Percentiles rank a stretch among this genome's conserved stretches.
phyloP scores from a whole-genome alignment of 2,329 filamentous ascomycete genomes.

The Fusarium sp. region DNA sequence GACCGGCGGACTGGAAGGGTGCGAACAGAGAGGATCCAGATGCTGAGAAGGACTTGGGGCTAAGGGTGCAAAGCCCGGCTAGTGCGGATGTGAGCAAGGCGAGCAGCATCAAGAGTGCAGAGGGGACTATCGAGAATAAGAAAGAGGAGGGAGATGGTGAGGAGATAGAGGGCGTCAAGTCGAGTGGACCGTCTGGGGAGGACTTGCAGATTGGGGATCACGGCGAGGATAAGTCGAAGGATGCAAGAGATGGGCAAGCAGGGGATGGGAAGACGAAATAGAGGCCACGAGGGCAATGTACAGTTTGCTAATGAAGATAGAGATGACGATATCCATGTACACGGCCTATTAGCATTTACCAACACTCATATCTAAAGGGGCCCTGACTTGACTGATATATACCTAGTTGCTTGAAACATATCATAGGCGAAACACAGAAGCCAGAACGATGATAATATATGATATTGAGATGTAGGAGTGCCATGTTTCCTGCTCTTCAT shows the following conservation, averaged over 20 bases:
- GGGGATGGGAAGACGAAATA: neutral
- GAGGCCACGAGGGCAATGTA: neutral
- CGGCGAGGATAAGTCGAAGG: slow-evolving; percentile 9
- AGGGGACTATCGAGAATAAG: slow-evolving; percentile 26
- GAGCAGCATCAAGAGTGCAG: slow-evolving; percentile 73
- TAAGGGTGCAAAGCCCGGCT: slow-evolving; percentile 75
- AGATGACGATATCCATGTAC: slow-evolving; percentile 21
- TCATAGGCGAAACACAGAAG: too few species aligned
- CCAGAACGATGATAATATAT: too few species aligned
- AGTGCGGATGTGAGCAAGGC: slow-evolving; percentile 80
- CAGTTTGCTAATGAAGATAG: neutral
- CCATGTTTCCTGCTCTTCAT: too few species aligned
- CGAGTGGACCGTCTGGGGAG: slow-evolving; percentile 56
- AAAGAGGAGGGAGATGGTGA: slow-evolving; percentile 36
- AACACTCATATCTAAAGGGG: too few species aligned
- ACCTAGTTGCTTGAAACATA: too few species aligned
- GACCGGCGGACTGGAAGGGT: slow-evolving; percentile 83
- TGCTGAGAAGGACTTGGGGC: slow-evolving; percentile 76
- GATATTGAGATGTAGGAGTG: too few species aligned
- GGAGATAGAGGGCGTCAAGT: slow-evolving; percentile 54
- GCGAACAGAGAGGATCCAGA: slow-evolving; percentile 58
- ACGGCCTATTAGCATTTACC: neutral
- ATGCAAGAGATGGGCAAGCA: neutral
- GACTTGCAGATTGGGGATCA: slow-evolving; percentile 45
- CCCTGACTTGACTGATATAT: too few species aligned